Evolutionary conservation across 108 stramenopile genomes (phyloP).

Genomic region (Cylindrotheca fusiformis): DNA sequence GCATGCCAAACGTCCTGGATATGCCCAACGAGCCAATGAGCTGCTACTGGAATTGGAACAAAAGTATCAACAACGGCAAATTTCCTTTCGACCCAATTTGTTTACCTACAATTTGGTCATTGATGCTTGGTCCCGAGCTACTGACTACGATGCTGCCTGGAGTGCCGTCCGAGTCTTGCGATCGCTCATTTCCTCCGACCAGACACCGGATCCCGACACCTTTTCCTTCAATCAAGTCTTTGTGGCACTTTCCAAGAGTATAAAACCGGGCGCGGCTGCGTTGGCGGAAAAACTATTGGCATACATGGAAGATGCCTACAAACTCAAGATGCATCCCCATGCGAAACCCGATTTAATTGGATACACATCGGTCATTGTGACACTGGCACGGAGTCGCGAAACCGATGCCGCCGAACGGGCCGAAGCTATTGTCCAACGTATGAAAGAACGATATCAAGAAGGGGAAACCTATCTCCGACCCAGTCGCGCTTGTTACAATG

Average conservation of each 20-base stretch:
- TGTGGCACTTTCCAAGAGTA: constrained; percentile 45
- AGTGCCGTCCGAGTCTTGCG: constrained; percentile 50
- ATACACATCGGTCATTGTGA: constrained; percentile 44
- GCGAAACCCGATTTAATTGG: constrained; percentile 56
- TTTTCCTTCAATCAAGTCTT: constrained; percentile 67
- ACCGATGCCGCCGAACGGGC: constrained; percentile 32
- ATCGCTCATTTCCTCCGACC: constrained; percentile 37
- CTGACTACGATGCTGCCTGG: constrained; percentile 33
- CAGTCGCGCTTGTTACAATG: constrained; percentile 26
- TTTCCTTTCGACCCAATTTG: constrained; percentile 36
- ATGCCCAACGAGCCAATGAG: constrained; percentile 32
- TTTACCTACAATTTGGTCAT: constrained; percentile 78
- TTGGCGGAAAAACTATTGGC: constrained; percentile 49
- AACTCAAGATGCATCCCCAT: constrained; percentile 28
- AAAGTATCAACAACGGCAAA: constrained; percentile 10
- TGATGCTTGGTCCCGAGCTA: constrained; percentile 43
- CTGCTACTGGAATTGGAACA: constrained; percentile 30
- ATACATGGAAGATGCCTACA: constrained; percentile 50
- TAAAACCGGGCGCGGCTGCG: constrained; percentile 28
- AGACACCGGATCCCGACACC: constrained; percentile 47
- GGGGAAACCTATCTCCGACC: constrained; percentile 38
- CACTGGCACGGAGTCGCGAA: constrained; percentile 29
- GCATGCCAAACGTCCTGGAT: constrained; percentile 19
- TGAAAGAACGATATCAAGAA: constrained; percentile 20
- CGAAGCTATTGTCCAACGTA: constrained; percentile 25